Conservation (phyloP, 306 rosid species). For the Corylus heterophylla region DNA sequence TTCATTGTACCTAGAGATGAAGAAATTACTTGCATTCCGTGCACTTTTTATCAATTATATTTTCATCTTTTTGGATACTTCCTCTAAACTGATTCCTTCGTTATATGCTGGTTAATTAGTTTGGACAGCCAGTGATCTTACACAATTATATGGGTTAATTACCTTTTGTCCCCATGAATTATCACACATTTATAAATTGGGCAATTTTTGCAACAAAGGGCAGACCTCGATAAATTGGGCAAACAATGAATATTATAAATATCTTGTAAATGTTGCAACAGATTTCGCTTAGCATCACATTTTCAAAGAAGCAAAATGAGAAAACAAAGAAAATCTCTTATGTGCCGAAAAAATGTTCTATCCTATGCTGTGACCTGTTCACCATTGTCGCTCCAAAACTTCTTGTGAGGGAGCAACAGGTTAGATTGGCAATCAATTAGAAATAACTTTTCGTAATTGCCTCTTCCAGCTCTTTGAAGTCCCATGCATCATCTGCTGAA, state of each 20-base stretch:
- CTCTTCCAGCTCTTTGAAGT: conserved; percentile 82
- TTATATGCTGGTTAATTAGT: not conserved
- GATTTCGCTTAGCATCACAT: not conserved
- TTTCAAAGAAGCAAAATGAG: not conserved
- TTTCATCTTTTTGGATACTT: not conserved
- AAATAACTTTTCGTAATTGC: conserved; percentile 69
- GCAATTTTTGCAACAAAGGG: not conserved
- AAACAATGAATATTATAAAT: not conserved
- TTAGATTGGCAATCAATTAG: conserved; percentile 29
- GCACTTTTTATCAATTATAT: not conserved
- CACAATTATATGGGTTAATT: not conserved
- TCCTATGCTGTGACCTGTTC: not conserved
- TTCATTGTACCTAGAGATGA: not conserved
- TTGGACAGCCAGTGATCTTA: not conserved
- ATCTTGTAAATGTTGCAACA: not conserved
- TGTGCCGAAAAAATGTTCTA: not conserved
- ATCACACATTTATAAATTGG: too few species aligned
- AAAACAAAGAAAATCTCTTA: not conserved
- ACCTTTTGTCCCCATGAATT: too few species aligned
- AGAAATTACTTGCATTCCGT: not conserved
- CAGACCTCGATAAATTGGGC: not conserved
- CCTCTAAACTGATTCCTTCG: not conserved
- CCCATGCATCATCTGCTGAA: conserved; percentile 94
- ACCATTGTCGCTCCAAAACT: conserved; percentile 1
- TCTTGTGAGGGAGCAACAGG: not conserved